Conservation (phyloP, 768 basidiomycete genomes). For the Rhizopogon vinicolor region DNA sequence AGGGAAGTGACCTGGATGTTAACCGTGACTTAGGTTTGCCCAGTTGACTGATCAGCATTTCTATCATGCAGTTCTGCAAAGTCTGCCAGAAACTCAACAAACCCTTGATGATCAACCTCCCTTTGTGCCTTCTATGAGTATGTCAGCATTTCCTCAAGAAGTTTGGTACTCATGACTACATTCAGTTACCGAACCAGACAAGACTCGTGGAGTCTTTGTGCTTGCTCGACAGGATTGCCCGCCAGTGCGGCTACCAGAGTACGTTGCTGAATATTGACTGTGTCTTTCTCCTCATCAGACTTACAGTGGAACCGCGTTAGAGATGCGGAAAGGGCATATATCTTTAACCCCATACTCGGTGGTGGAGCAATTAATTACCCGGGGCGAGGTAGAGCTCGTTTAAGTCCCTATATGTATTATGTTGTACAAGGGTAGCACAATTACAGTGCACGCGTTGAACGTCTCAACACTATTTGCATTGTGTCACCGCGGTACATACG, state of each 20-base stretch:
- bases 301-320: conserved; percentile 61
- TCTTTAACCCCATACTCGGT: conserved; percentile 73
- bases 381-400: conserved; percentile 75
- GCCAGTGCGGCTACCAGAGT: conserved; percentile 67
- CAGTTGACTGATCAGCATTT: conserved; percentile 75
- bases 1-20: neutral
- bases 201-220: conserved; percentile 72
- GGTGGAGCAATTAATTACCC: conserved; percentile 66
- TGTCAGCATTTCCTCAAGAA: conserved; percentile 14
- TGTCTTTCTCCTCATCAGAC: neutral
- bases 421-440: neutral
- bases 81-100: conserved; percentile 72
- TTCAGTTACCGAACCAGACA: conserved; percentile 76
- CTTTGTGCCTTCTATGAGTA: conserved; percentile 75
- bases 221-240: conserved; percentile 72
- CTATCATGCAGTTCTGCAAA: conserved; percentile 73
- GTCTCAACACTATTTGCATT: neutral
- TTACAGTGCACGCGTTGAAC: neutral
- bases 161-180: conserved; percentile 4
- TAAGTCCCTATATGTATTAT: conserved; percentile 26
- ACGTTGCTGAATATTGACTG: conserved; percentile 18
- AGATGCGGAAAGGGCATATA: conserved; percentile 79
- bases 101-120: conserved; percentile 70
- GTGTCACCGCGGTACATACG: conserved; percentile 35
- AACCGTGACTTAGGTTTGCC: conserved; percentile 52